phyloP scores from a whole-genome alignment of 2,329 filamentous ascomycete species.

The Sporothrix schenckii region DNA sequence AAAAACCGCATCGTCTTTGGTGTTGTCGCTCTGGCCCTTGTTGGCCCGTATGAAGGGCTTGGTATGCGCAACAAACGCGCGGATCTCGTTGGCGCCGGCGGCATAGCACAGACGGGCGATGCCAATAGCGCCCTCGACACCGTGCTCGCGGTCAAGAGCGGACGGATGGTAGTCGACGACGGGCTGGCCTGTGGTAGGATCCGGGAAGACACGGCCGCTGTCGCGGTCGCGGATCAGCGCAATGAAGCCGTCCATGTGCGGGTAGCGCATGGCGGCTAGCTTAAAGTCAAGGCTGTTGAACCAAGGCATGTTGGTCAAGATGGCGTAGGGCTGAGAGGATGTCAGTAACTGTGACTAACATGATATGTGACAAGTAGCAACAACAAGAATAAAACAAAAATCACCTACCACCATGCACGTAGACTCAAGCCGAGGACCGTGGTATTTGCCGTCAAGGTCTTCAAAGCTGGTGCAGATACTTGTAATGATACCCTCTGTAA shows the following conservation, averaged over 20 bases:
- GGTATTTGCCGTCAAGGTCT: conserved; percentile 76
- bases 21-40: conserved; percentile 39
- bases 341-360: neutral
- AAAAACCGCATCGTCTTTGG: conserved; percentile 63
- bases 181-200: conserved; percentile 66
- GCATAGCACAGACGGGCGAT: conserved; percentile 77
- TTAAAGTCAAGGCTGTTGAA: conserved; percentile 71
- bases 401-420: conserved; percentile 65
- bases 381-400: neutral
- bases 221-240: conserved; percentile 75
- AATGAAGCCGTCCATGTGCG: conserved; percentile 72
- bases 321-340: conserved; percentile 60
- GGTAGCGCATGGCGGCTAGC: conserved; percentile 67
- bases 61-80: conserved; percentile 63
- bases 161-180: conserved; percentile 72
- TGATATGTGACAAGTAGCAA: neutral
- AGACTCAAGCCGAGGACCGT: conserved; percentile 81
- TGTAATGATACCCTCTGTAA: conserved; percentile 73
- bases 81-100: conserved; percentile 78
- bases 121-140: conserved; percentile 71
- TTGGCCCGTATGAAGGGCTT: conserved; percentile 59
- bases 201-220: conserved; percentile 71
- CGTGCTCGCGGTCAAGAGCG: conserved; percentile 70
- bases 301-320: conserved; percentile 68
- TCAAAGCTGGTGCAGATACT: conserved; percentile 76